Base-by-base conservation (phyloP, 495 filamentous ascomycete species). In the Parachaetomium inaequale region DNA sequence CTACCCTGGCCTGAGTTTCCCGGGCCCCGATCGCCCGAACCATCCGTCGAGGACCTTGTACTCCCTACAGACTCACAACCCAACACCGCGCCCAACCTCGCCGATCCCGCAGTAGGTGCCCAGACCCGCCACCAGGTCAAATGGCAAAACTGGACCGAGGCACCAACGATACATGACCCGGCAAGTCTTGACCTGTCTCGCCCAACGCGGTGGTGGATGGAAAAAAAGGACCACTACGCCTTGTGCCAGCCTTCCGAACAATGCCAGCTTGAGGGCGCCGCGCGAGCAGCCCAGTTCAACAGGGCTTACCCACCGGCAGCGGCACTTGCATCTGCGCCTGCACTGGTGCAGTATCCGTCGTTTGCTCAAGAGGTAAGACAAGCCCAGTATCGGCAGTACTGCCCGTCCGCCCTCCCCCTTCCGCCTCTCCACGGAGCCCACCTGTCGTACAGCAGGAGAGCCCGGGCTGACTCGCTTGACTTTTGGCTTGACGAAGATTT, bases 201-300 rank as follows among this genome's bases (percentile, higher is more conserved):
- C 8, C 32, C 32, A 7, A 19, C 46, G 25, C 31, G 4, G 3
- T 59, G 46, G 57, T 59, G 57, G 57, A 51, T 59, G 57, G 32
- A 59, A 29, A 32, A 51, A 7, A 23, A 31, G 15, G 12, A 28
- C n/a, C 57, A 59, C 15, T 51, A 59, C 46, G 57, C 14, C 15
- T 32, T 59, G 11, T 36, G 46, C 45, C 34, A 51, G 23, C 57
- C 32, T 6, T 12, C 2, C 23, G 57, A 59, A 11, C 57, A 59
- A 14, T 23, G 15, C 7, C 46, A 29, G 34, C 45, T 51, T 2
- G 57, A 51, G 42, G 21, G 17, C 7, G 15, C 57, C 12, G 57
- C 45, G 2, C 28, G 36, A 14, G 57, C 46, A 11, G 57, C 36
- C 8, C 57, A 51, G 17, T 42, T 51, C 23, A 40, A 40, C 57